phyloP scores from a whole-genome alignment of 1,139 yeast species.

The Zygosaccharomyces sapae region DNA sequence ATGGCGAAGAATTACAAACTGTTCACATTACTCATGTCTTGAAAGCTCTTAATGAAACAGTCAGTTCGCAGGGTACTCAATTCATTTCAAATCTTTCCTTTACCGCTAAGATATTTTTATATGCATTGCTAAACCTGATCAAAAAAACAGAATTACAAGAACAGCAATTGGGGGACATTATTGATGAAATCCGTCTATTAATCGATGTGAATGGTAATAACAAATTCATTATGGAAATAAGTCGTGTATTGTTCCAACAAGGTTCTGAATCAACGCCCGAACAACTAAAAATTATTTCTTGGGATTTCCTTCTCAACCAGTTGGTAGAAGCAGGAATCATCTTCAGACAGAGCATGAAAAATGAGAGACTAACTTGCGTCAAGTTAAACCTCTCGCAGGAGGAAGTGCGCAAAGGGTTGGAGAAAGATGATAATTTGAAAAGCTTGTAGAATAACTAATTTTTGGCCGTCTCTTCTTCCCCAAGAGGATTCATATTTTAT shows the following conservation, averaged over 20 bases:
- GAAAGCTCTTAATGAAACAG: conserved; percentile 75
- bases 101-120: conserved; percentile 65
- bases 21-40: conserved; percentile 70
- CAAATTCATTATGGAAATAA: conserved; percentile 30
- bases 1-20: conserved; percentile 43
- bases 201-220: conserved; percentile 39
- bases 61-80: conserved; percentile 63
- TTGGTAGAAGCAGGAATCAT: conserved; percentile 75
- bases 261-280: conserved; percentile 20
- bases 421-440: conserved; percentile 44
- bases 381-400: conserved; percentile 67
- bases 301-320: conserved; percentile 46
- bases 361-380: conserved; percentile 63
- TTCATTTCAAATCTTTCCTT: conserved; percentile 61
- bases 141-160: conserved; percentile 71
- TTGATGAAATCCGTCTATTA: conserved; percentile 66
- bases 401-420: conserved; percentile 58
- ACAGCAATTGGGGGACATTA: conserved; percentile 65
- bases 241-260: conserved; percentile 28
- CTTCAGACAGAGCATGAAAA: conserved; percentile 58
- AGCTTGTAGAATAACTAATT: conserved; percentile 15
- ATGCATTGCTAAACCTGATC: conserved; percentile 60
- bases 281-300: conserved; percentile 33
- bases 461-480: background rate
- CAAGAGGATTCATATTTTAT: background rate